Evolutionary conservation across 2,329 filamentous ascomycete genomes (phyloP).

Genomic region (Aspergillus niger): DNA sequence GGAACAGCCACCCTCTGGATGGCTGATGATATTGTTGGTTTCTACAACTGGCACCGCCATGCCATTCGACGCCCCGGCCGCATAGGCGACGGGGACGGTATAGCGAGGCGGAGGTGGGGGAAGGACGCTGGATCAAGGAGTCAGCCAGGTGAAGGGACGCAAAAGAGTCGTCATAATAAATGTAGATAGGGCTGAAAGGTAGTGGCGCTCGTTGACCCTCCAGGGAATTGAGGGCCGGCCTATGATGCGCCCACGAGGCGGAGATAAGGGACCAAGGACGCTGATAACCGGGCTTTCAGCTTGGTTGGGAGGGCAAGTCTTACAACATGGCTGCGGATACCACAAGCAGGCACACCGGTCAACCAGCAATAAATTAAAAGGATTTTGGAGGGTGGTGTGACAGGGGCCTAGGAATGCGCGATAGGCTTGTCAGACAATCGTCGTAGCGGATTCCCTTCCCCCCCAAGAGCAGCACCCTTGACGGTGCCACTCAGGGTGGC

Average conservation of each 20-base stretch:
- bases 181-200: not conserved
- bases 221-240: not conserved
- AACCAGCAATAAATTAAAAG: not conserved
- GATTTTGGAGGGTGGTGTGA: conserved; percentile 5
- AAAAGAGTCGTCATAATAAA: conserved; percentile 10
- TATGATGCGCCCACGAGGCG: not conserved
- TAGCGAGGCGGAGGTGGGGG: conserved; percentile 83
- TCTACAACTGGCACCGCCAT: conserved; percentile 77
- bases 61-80: conserved; percentile 69
- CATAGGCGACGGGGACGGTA: conserved; percentile 71
- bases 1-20: conserved; percentile 82
- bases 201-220: not conserved
- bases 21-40: conserved; percentile 85
- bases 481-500: conserved; percentile 15
- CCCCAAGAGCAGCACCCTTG: conserved; percentile 17
- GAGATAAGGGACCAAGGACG: conserved; percentile 5
- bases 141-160: conserved; percentile 19
- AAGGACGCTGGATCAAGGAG: conserved; percentile 64
- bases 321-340: conserved; percentile 27
- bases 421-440: conserved; percentile 16
- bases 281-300: not conserved
- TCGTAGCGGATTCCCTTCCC: conserved; percentile 5
- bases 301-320: conserved; percentile 13
- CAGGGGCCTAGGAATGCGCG: conserved; percentile 2
- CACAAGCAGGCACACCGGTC: conserved; percentile 5